A percentile compares a stretch with the other conserved stretches of the same genome.
These are phyloP conservation scores for Anisogramma anomala DNA, from an alignment of 2,329 filamentous ascomycete genomes.

Conservation along the genomic window DNA sequence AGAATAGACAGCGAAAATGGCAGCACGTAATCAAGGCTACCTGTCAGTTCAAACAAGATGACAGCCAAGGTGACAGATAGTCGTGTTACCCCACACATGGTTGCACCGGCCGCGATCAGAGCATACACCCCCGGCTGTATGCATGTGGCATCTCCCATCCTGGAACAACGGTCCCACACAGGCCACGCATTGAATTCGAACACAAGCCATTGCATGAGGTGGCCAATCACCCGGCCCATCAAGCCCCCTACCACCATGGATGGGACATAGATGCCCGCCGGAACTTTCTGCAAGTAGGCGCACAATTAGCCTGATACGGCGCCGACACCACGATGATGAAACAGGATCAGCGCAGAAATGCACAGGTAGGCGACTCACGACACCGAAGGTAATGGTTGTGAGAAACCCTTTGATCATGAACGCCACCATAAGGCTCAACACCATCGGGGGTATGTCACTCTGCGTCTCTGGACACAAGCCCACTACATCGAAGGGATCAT, in stretches of 20 bases:
- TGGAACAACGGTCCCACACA: constrained; percentile 65
- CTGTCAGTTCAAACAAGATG: constrained; percentile 91
- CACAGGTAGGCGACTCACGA: constrained; percentile 45
- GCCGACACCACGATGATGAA: neutral
- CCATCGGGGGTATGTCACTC: constrained; percentile 67
- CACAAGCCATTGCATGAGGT: constrained; percentile 71
- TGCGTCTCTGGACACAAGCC: constrained; percentile 64
- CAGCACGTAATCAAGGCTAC: constrained; percentile 86
- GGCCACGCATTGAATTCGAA: constrained; percentile 58
- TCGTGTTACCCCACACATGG: constrained; percentile 94
- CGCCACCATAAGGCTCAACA: constrained; percentile 60
- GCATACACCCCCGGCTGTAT: constrained; percentile 97
- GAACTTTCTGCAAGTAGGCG: constrained; percentile 54
- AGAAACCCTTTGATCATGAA: constrained; percentile 84
- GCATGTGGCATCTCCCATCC: constrained; percentile 62
- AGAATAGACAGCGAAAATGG: constrained; percentile 88
- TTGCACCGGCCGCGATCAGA: constrained; percentile 84
- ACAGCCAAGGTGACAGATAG: constrained; percentile 88
- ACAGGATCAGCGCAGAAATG: too few species aligned
- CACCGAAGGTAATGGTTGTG: constrained; percentile 85
- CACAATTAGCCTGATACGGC: neutral
- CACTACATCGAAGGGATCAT: constrained; percentile 48
- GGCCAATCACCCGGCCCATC: constrained; percentile 78
- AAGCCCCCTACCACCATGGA: constrained; percentile 97
- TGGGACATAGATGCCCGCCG: constrained; percentile 92